Evolutionary conservation across 805 yeast species (phyloP), one percentile per base, ranked within the genome.

Genomic region (Metschnikowia rubicola): DNA sequence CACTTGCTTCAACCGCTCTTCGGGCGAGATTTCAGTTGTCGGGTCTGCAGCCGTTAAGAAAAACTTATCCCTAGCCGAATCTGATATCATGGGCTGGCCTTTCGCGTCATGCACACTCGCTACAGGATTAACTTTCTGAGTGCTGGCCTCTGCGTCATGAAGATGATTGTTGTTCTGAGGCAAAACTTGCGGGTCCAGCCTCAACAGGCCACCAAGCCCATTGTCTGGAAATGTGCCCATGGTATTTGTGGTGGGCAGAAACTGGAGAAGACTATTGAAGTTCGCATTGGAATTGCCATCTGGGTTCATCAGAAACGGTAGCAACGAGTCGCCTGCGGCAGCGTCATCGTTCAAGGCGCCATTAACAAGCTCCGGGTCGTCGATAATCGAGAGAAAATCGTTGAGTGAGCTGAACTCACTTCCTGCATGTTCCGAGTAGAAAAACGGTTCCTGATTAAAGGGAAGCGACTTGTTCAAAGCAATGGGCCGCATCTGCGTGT

Each of bases 41-140:
- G 98, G 98, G 63, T 92, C 98, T 0, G 97, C 97, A 0, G 98
- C 98, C 0, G 97, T 92, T 41, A 92, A 69, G 69, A 92, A 91
- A 67, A 92, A 92, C 65, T 90, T 90, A 62, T 91, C 97, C 53
- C 89, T 77, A 1, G 97, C 96, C 2, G 94, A 83, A 46, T 87
- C 92, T 0, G 84, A 78, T 4, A 80, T 73, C 35, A 70, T 67
- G 1, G 77, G 77, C 43, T 66, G 71, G 48, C 63, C 66, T 15
- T 50, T 41, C 3, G 33, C 36, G 7, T 42, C 45, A 9, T 3
- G 29, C 6, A 37, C 30, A 6, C 28, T 35, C 10, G 30, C 26
- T 2, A 42, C 3, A 5, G 37, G 41, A 9, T n/a, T 21, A 2
- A 17, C 15, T 13, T 39, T 36, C 28, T 30, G 40, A n/a, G 29